phyloP scores from a whole-genome alignment of 129 eudicot genomes.

The Daucus carota region DH1_v3.0 NC_030381.2:21870501-21871000 shows the following conservation, averaged over 20 bases:
- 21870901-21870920: too few relatives aligned
- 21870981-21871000: too few relatives aligned
- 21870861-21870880: too few relatives aligned
- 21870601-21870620: constrained; percentile 81
- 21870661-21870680: constrained; percentile 94
- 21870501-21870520: neutral
- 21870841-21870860: too few relatives aligned
- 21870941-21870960: too few relatives aligned
- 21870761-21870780: neutral
- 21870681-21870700: constrained; percentile 43
- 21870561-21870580: constrained; percentile 84
- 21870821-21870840: too few relatives aligned
- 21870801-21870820: neutral
- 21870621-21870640: constrained; percentile 96
- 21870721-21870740: too few relatives aligned
- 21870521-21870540: constrained; percentile 67
- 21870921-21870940: too few relatives aligned
- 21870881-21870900: too few relatives aligned
- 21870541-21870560: constrained; percentile 85
- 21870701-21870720: neutral
- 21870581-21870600: constrained; percentile 95
- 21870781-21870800: neutral
- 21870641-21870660: constrained; percentile 88
- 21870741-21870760: neutral
- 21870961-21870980: too few relatives aligned